These are phyloP conservation scores for Calamus simplicifolius DNA, from an alignment of 176 grass and related monocot genomes.

Conservation along the genomic window DNA sequence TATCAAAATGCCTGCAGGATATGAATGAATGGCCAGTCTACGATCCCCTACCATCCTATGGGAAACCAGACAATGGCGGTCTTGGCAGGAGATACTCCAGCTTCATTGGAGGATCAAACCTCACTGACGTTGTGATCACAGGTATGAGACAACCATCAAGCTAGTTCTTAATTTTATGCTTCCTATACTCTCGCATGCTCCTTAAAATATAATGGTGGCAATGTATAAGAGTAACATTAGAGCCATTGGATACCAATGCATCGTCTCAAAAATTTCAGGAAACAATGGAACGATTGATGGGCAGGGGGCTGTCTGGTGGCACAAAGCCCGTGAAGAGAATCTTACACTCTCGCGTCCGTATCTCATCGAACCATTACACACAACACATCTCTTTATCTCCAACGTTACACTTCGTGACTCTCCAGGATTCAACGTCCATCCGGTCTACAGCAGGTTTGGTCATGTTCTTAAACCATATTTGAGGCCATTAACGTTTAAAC, in stretches of 20 bases:
- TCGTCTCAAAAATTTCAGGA: conserved; percentile 17
- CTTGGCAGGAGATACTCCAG: conserved; percentile 62
- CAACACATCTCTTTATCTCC: conserved; percentile 56
- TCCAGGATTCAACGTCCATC: conserved; percentile 88
- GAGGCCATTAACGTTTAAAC: too few species aligned
- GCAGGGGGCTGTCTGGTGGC: conserved; percentile 78
- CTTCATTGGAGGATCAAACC: conserved; percentile 72
- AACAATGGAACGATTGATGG: conserved; percentile 89
- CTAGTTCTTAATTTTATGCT: too few species aligned
- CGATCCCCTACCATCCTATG: conserved; percentile 77
- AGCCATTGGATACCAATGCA: too few species aligned
- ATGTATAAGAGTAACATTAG: too few species aligned
- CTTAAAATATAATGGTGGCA: too few species aligned
- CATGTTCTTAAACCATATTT: too few species aligned
- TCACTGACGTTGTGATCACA: conserved; percentile 66
- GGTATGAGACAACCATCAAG: conserved; percentile 18
- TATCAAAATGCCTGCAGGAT: conserved; percentile 22
- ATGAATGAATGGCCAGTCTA: conserved; percentile 62
- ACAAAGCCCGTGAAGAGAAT: conserved; percentile 60
- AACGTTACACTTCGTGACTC: conserved; percentile 78
- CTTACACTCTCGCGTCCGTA: conserved; percentile 83
- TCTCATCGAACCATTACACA: conserved; percentile 71
- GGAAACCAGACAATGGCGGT: conserved; percentile 55
- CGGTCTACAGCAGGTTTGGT: conserved; percentile 68
- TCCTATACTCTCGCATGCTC: too few species aligned